Evolutionary conservation across 1,139 yeast genomes (phyloP).

Genomic region (Blastobotrys illinoisensis): DNA sequence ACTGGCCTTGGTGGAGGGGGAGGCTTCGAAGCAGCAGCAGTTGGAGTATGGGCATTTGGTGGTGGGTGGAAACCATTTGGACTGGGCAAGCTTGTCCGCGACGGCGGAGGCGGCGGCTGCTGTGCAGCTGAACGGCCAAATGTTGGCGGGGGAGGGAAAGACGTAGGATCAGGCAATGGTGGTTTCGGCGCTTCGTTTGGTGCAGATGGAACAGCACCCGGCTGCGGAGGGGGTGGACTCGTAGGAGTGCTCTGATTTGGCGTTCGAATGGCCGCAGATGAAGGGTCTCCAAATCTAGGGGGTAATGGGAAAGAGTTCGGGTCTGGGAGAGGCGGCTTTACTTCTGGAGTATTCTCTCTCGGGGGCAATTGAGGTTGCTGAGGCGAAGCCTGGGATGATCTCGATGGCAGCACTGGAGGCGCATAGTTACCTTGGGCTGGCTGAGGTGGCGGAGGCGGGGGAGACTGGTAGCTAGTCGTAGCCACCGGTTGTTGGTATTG

Average conservation of each 20-base stretch:
- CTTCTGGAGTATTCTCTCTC: neutral
- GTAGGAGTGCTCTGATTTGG: neutral
- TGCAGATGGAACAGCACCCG: neutral
- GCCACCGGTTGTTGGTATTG: slow-evolving; percentile 6
- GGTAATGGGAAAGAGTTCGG: slow-evolving; percentile 2
- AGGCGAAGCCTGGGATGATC: slow-evolving; percentile 7
- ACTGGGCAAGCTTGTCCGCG: slow-evolving; percentile 12
- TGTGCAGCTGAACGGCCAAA: slow-evolving; percentile 4
- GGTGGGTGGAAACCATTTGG: slow-evolving; percentile 17
- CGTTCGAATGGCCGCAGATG: neutral
- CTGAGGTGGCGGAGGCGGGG: slow-evolving; percentile 7
- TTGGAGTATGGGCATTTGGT: slow-evolving; percentile 13
- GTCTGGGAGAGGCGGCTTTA: slow-evolving; percentile 1
- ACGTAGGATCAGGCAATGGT: slow-evolving; percentile 38
- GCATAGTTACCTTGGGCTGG: slow-evolving; percentile 2
- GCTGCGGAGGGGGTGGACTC: neutral
- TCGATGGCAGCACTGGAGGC: slow-evolving; percentile 9
- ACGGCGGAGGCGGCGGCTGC: slow-evolving; percentile 5
- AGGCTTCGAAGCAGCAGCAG: neutral
- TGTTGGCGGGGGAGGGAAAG: slow-evolving; percentile 44
- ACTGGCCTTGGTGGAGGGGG: slow-evolving; percentile 10
- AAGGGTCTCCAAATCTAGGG: neutral
- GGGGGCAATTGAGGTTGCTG: slow-evolving; percentile 2
- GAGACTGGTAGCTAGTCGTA: slow-evolving; percentile 1
- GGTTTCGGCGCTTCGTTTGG: slow-evolving; percentile 12